These are phyloP conservation scores for Chaetomium globosum DNA, from an alignment of 2,329 filamentous ascomycete species.

Conservation along the genomic window DNA sequence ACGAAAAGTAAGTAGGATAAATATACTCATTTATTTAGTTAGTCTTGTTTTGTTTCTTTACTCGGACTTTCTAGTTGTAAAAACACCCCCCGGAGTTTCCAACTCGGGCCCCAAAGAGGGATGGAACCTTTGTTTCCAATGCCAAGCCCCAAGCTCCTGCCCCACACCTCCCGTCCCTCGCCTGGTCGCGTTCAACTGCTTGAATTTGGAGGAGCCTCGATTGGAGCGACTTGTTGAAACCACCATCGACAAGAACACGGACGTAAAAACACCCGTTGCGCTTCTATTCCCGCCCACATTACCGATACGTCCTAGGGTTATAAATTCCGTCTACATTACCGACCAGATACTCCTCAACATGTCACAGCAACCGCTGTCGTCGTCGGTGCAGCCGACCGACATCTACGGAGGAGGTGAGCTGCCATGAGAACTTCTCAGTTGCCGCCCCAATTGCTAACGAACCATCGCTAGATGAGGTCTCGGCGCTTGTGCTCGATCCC, in stretches of 20 bases:
- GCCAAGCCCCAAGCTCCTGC: constrained; percentile 17
- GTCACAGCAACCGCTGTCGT: constrained; percentile 58
- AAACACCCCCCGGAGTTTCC: too few species aligned
- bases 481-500: constrained; percentile 92
- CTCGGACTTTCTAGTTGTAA: too few species aligned
- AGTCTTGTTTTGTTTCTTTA: too few species aligned
- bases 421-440: neutral
- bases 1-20: too few species aligned
- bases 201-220: constrained; percentile 29
- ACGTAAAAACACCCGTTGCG: constrained; percentile 9
- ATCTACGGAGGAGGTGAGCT: constrained; percentile 63
- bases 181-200: neutral
- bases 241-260: constrained; percentile 8
- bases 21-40: too few species aligned
- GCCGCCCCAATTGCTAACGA: constrained; percentile 21
- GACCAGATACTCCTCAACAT: constrained; percentile 41
- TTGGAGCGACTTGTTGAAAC: constrained; percentile 2
- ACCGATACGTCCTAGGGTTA: neutral
- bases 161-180: neutral
- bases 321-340: neutral
- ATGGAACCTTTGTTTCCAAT: neutral
- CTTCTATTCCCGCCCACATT: neutral
- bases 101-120: too few species aligned
- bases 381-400: constrained; percentile 62
- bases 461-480: constrained; percentile 77